phyloP scores from a whole-genome alignment of 495 filamentous ascomycete genomes.

The Tuber magnatum region DNA sequence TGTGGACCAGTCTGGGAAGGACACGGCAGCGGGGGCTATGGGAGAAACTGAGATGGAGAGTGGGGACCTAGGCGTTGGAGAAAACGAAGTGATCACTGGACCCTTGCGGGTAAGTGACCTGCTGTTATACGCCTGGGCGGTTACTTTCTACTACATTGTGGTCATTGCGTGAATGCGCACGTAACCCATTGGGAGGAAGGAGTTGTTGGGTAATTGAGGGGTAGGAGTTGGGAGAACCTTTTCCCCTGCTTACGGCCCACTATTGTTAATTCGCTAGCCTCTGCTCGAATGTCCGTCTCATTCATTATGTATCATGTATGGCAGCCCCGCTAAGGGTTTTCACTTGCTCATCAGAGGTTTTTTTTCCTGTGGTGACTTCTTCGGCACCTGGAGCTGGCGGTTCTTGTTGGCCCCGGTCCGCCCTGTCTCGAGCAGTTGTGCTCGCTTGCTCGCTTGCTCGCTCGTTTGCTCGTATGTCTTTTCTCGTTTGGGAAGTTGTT shows the following conservation, averaged over 20 bases:
- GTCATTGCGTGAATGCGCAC: too few relatives aligned
- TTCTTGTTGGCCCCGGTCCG: background rate
- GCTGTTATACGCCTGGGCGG: too few relatives aligned
- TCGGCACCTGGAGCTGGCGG: background rate
- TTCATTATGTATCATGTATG: background rate
- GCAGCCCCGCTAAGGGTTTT: background rate
- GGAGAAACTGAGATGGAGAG: background rate
- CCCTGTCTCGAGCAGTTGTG: background rate
- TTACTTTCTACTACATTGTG: too few relatives aligned
- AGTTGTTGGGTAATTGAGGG: background rate
- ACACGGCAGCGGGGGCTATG: too few relatives aligned
- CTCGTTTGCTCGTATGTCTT: background rate
- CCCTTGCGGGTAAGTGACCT: background rate
- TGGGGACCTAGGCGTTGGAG: background rate
- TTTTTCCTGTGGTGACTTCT: background rate
- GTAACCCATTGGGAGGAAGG: background rate
- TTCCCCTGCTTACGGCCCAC: background rate
- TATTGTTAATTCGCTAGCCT: background rate
- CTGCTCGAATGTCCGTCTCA: background rate
- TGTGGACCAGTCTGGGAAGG: background rate
- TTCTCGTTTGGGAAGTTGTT: background rate
- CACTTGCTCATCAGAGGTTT: background rate
- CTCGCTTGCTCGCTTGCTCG: background rate
- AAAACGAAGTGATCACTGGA: background rate
- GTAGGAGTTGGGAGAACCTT: background rate